Base-by-base conservation (phyloP, 75 land plant species). In the Cryptomeria japonica region DNA sequence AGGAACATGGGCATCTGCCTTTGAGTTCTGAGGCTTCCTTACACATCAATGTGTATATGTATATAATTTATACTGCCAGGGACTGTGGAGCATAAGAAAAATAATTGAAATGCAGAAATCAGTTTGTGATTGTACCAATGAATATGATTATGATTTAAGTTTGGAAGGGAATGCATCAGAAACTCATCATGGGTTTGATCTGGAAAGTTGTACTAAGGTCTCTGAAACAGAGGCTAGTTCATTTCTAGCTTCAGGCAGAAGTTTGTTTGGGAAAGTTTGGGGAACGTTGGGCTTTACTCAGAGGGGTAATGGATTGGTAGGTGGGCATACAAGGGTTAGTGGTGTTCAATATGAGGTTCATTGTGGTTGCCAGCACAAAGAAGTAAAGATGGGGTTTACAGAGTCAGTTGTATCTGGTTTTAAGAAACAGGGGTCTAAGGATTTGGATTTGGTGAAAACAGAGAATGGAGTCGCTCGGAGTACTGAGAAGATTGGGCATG, bases 401-500 rank as follows among this genome's bases (percentile, higher is more conserved):
- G 58, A 56, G 58, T 56, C 58, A 0, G 68, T 25, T 11, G 51
- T 38, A 25, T 46, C 84, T 38, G n/a, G 32, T 82, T 39, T 3
- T 82, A 13, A 42, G 47, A 82, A 46, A 82, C 70, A 64, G 70
- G 15, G n/a, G 51, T 25, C 51, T 11, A 34, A 44, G 15, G 51
- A 82, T 25, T 28, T 82, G 84, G 51, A n/a, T 82, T 28, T n/a
- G 47, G 84, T n/a, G 11, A 82, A 46, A n/a, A 13, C 49, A 44
- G 84, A 19, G 46, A 64, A 64, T 25, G 7, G 5, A 25, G 70
- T 64, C 5, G 25, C 70, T 5, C n/a, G 70, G 8, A 22, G n/a
- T 25, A 8, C 32, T n/a, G 51, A 82, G 51, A 82, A 82, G 84
- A 82, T 44, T 42, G n/a, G 84, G 51, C 84, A 46, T 19, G 84